Conservation (phyloP, 1,139 yeast genomes). For the Nematodospora anomalae region DNA sequence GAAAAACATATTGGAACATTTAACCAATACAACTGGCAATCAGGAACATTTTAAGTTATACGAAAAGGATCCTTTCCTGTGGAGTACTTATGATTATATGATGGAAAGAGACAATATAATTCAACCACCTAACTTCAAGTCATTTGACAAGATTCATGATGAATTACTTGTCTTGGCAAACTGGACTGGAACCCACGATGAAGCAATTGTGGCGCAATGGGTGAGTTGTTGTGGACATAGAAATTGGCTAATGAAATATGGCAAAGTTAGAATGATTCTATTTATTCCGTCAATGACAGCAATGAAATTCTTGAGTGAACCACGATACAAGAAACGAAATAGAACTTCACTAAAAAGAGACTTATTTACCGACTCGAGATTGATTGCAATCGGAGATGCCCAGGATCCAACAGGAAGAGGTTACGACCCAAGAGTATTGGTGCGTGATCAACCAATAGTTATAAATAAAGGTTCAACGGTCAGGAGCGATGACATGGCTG, state of each 20-base stretch:
- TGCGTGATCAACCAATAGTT: conserved; percentile 40
- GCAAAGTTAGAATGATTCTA: conserved; percentile 69
- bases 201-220: conserved; percentile 75
- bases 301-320: conserved; percentile 55
- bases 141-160: conserved; percentile 54
- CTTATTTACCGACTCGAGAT: conserved; percentile 51
- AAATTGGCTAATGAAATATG: conserved; percentile 77
- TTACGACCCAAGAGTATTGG: conserved; percentile 39
- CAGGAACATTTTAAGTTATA: conserved; percentile 32
- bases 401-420: conserved; percentile 25
- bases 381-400: conserved; percentile 48
- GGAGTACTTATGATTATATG: conserved; percentile 57
- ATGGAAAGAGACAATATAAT: conserved; percentile 42
- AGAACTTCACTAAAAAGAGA: conserved; percentile 64
- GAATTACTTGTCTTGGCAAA: conserved; percentile 67
- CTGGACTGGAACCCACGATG: conserved; percentile 56
- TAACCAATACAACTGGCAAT: conserved; percentile 23
- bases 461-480: conserved; percentile 24
- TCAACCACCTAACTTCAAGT: conserved; percentile 34
- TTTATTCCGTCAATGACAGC: conserved; percentile 64
- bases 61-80: conserved; percentile 56
- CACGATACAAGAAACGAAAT: conserved; percentile 47
- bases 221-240: conserved; percentile 63
- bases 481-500: conserved; percentile 32
- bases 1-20: conserved; percentile 24